phyloP scores from a whole-genome alignment of 1,284 basidiomycete genomes.

The Malassezia yamatoensis region DNA sequence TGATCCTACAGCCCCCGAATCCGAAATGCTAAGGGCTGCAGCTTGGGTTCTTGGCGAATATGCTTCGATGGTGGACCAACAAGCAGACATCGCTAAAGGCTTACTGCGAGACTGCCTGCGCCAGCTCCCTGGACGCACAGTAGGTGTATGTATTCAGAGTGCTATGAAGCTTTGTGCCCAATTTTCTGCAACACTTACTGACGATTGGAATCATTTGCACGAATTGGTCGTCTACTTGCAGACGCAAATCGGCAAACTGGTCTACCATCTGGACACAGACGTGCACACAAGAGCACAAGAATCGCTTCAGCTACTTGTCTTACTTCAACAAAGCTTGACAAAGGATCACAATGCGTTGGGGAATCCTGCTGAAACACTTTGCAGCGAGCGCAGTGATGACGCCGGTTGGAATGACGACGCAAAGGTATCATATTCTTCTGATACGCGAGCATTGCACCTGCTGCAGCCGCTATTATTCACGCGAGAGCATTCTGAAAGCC shows the following conservation, averaged over 20 bases:
- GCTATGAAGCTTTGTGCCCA: conserved; percentile 74
- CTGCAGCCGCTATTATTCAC: conserved; percentile 68
- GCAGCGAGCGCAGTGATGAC: background rate
- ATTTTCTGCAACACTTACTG: conserved; percentile 66
- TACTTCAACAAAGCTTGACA: conserved; percentile 68
- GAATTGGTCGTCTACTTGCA: conserved; percentile 58
- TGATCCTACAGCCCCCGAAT: conserved; percentile 43
- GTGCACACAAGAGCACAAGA: conserved; percentile 84
- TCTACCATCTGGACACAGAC: conserved; percentile 62
- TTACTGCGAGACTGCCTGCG: conserved; percentile 16
- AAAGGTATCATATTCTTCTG: background rate
- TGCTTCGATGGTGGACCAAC: conserved; percentile 50
- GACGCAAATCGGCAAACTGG: conserved; percentile 53
- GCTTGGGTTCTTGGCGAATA: conserved; percentile 94
- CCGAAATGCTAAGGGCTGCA: conserved; percentile 74
- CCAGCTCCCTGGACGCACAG: background rate
- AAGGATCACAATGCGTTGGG: background rate
- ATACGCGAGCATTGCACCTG: conserved; percentile 76
- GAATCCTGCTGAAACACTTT: background rate
- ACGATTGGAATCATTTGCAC: conserved; percentile 62
- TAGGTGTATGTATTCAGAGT: conserved; percentile 56
- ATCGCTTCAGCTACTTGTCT: conserved; percentile 64
- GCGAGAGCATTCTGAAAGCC: conserved; percentile 57
- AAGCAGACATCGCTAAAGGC: conserved; percentile 53
- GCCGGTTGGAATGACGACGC: conserved; percentile 1